A percentile compares a stretch with the other conserved stretches of the same genome.
phyloP scores from a whole-genome alignment of 192 early-diverging fungal species.

The Kappamyces sp. region DNA sequence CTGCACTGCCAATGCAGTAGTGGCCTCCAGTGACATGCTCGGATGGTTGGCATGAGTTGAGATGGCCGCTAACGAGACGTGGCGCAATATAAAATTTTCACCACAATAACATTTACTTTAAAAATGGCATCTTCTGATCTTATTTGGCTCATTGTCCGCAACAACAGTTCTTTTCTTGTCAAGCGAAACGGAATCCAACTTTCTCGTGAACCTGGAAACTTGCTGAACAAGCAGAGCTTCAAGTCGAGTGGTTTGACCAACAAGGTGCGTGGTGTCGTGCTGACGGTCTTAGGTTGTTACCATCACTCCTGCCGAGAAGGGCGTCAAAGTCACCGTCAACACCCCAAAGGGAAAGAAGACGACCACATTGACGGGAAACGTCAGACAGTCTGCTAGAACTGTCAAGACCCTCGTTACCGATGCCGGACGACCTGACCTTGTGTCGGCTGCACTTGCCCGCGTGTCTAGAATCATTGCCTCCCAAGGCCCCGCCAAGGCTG shows the following conservation, averaged over 20 bases:
- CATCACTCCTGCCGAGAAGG: slow-evolving; percentile 11
- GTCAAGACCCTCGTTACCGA: slow-evolving; percentile 5
- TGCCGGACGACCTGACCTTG: slow-evolving; percentile 9
- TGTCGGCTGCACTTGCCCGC: slow-evolving; percentile 67
- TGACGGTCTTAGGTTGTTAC: slow-evolving; percentile 20
- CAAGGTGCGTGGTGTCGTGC: slow-evolving; percentile 55
- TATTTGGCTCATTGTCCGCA: slow-evolving; percentile 60
- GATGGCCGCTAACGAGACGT: no score
- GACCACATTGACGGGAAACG: slow-evolving; percentile 4
- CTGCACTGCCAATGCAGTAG: no score
- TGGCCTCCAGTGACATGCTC: no score
- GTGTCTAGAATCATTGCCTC: slow-evolving; percentile 56
- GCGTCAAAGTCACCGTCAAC: slow-evolving; percentile 45
- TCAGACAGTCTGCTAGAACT: neutral
- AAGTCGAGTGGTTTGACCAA: slow-evolving; percentile 78
- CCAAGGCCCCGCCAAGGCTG: slow-evolving; percentile 52
- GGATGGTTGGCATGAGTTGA: no score
- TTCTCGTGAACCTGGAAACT: slow-evolving; percentile 67
- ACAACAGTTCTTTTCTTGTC: slow-evolving; percentile 74
- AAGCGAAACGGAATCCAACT: slow-evolving; percentile 73
- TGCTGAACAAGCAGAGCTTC: slow-evolving; percentile 71
- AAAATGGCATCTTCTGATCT: slow-evolving; percentile 26
- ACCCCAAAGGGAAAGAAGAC: slow-evolving; percentile 28
- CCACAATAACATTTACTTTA: no score
- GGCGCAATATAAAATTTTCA: no score